phyloP scores from a whole-genome alignment of 495 filamentous ascomycete genomes.

The Penicilliopsis zonata region DNA sequence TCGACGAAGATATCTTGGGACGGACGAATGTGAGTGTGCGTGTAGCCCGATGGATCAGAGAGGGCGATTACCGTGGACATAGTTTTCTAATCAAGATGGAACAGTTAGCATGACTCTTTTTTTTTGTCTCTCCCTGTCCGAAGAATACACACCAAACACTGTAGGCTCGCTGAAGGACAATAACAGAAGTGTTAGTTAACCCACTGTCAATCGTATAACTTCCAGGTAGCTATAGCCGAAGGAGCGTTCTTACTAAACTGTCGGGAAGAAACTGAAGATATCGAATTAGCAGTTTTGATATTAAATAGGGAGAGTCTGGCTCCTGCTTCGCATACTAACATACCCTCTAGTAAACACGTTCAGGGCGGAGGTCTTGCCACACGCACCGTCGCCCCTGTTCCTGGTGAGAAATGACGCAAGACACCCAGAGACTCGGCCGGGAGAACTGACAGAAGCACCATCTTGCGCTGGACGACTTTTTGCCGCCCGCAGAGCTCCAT shows the following conservation, averaged over 20 bases:
- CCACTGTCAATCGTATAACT: slow-evolving; percentile 14
- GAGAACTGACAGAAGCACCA: slow-evolving; percentile 78
- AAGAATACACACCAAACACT: slow-evolving; percentile 76
- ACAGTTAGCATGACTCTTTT: no score
- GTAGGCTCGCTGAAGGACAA: slow-evolving; percentile 61
- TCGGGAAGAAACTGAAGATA: slow-evolving; percentile 74
- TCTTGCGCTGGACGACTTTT: slow-evolving; percentile 89
- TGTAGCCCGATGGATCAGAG: no score
- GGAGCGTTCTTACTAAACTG: slow-evolving; percentile 62
- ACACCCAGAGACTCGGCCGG: neutral
- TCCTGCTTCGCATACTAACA: no score
- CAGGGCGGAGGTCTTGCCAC: slow-evolving; percentile 91
- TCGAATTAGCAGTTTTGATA: slow-evolving; percentile 3
- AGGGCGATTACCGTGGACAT: slow-evolving; percentile 70
- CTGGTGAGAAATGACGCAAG: slow-evolving; percentile 10
- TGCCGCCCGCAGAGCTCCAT: slow-evolving; percentile 47
- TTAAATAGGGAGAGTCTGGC: no score
- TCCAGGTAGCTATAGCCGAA: neutral
- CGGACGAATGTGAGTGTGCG: slow-evolving; percentile 5
- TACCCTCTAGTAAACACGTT: slow-evolving; percentile 99
- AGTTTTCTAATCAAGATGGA: slow-evolving; percentile 56
- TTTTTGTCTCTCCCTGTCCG: no score
- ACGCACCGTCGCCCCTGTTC: slow-evolving; percentile 84
- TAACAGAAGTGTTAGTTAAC: no score
- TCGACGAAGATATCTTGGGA: slow-evolving; percentile 89